These are phyloP conservation scores for Ilex paraguariensis DNA, from an alignment of 305 asterid species.

Conservation along the genomic window DNA sequence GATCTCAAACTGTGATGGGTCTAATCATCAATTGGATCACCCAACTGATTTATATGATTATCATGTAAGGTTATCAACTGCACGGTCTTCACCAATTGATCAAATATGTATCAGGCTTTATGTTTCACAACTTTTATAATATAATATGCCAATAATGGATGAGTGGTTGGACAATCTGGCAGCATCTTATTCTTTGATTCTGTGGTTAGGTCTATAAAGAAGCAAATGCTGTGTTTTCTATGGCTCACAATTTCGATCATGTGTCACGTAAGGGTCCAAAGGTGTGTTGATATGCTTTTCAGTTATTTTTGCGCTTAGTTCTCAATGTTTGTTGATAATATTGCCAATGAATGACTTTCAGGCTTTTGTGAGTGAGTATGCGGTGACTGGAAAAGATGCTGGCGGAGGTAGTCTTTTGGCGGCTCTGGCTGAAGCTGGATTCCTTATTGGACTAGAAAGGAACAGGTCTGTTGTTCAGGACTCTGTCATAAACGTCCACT, in stretches of 20 bases:
- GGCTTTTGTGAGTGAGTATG: constrained; percentile 98
- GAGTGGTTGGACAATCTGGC: constrained; percentile 1
- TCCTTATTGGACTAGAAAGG: constrained; percentile 83
- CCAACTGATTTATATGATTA: constrained; percentile 88
- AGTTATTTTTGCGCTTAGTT: constrained; percentile 7
- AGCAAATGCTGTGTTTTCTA: constrained; percentile 54
- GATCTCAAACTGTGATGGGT: constrained; percentile 90
- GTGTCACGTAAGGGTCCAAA: constrained; percentile 80
- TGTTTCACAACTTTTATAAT: not conserved
- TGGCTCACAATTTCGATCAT: constrained; percentile 48
- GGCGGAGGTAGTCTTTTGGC: constrained; percentile 90
- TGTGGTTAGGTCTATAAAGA: constrained; percentile 55
- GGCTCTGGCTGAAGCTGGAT: constrained; percentile 87
- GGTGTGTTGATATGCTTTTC: constrained; percentile 40
- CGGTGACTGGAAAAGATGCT: constrained; percentile 78
- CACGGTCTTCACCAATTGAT: not conserved
- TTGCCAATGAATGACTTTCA: constrained; percentile 17
- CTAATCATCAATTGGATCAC: constrained; percentile 63
- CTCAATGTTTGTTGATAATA: not conserved
- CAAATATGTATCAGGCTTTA: too few relatives aligned
- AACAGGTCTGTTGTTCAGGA: constrained; percentile 50
- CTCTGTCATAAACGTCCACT: not conserved
- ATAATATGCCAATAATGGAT: not conserved
- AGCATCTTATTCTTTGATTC: constrained; percentile 11
- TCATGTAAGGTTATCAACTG: constrained; percentile 48